These are phyloP conservation scores for Alternaria triticina DNA, from an alignment of 2,329 filamentous ascomycete genomes.

Conservation along the genomic window DNA sequence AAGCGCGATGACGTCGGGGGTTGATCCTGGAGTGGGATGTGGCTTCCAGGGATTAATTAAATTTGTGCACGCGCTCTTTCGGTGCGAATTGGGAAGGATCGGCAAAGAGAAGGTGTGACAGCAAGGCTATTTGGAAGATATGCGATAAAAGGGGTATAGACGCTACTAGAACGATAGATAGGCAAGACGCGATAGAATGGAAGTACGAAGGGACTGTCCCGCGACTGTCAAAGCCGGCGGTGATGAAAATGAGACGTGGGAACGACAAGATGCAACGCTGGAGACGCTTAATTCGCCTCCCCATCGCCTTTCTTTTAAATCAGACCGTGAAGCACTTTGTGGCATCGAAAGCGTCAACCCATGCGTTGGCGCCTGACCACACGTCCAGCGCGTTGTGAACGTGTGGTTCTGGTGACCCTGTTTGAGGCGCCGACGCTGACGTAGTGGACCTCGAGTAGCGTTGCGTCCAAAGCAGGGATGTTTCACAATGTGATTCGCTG, in stretches of 20 bases:
- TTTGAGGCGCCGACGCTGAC: constrained; percentile 34
- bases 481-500: constrained; percentile 32
- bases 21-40: background rate
- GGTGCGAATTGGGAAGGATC: constrained; percentile 4
- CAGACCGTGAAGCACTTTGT: background rate
- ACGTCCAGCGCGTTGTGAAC: background rate
- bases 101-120: background rate
- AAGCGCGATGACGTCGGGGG: constrained; percentile 7
- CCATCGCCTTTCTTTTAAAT: constrained; percentile 12
- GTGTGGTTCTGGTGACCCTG: constrained; percentile 26
- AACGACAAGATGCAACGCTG: background rate
- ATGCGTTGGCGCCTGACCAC: constrained; percentile 18
- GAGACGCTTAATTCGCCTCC: background rate
- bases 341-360: background rate
- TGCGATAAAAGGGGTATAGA: constrained; percentile 1
- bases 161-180: background rate
- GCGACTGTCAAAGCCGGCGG: constrained; percentile 21
- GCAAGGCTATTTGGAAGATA: background rate
- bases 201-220: background rate
- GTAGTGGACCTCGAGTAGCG: constrained; percentile 25
- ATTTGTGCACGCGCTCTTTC: constrained; percentile 3
- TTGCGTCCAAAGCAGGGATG: constrained; percentile 13
- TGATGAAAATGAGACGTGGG: constrained; percentile 3
- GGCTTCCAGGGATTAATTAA: constrained; percentile 5
- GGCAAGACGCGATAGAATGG: background rate